Percentiles rank a stretch among this genome's conserved stretches.
phyloP scores from a whole-genome alignment of 805 yeast species.

The Wickerhamomyces queroliae region DNA sequence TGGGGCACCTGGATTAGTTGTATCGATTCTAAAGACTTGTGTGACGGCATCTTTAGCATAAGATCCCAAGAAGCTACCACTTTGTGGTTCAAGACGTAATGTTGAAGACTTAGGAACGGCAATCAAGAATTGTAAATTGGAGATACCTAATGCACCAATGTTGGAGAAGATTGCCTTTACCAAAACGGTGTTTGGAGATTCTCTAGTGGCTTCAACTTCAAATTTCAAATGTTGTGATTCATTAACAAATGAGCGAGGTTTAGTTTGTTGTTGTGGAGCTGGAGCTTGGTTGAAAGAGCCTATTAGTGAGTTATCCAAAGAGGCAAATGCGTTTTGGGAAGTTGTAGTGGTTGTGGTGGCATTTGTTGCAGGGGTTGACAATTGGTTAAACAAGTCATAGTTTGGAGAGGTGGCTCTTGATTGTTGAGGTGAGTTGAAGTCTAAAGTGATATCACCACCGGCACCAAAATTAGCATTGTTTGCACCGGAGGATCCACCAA shows the following conservation, averaged over 20 bases:
- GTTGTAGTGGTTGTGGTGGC: constrained; percentile 12
- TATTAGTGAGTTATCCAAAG: constrained; percentile 14
- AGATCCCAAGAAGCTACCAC: constrained; percentile 46
- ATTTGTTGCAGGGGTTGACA: constrained; percentile 13
- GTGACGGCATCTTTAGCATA: constrained; percentile 42
- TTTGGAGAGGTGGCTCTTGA: constrained; percentile 15
- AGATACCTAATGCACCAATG: constrained; percentile 35
- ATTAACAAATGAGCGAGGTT: constrained; percentile 28
- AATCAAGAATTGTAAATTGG: constrained; percentile 50
- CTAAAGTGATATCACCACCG: constrained; percentile 46
- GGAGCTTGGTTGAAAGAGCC: constrained; percentile 12
- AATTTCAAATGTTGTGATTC: constrained; percentile 43
- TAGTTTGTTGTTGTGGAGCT: constrained; percentile 9
- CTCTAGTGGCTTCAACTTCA: constrained; percentile 36
- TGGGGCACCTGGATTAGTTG: constrained; percentile 28
- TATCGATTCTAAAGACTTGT: constrained; percentile 42
- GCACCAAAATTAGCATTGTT: constrained; percentile 38
- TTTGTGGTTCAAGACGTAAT: constrained; percentile 57
- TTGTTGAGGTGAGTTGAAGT: constrained; percentile 25
- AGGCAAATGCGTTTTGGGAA: constrained; percentile 2
- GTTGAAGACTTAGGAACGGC: constrained; percentile 67
- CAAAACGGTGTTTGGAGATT: constrained; percentile 30
- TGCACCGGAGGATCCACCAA: constrained; percentile 30
- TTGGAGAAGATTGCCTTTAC: constrained; percentile 51
- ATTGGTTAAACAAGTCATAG: constrained; percentile 19